phyloP scores from a whole-genome alignment of 2,329 filamentous ascomycete species.

The Lasiodiplodia citricola region DNA sequence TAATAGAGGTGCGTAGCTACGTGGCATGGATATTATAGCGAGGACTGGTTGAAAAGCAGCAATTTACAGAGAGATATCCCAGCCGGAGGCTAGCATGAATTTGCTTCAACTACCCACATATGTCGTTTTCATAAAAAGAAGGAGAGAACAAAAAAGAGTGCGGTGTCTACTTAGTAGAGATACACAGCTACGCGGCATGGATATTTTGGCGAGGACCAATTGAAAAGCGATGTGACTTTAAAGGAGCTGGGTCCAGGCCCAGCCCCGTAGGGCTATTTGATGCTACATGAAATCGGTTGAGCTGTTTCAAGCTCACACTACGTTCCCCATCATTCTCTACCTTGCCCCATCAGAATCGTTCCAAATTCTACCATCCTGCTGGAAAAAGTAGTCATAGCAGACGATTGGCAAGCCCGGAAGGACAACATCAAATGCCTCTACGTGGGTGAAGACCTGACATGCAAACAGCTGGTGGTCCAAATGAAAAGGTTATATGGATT shows the following conservation, averaged over 20 bases:
- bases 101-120: too few relatives aligned
- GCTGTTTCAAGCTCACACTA: background rate
- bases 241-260: background rate
- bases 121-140: too few relatives aligned
- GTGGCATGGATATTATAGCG: too few relatives aligned
- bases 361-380: background rate
- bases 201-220: background rate
- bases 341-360: background rate
- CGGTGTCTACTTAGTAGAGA: too few relatives aligned
- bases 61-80: too few relatives aligned
- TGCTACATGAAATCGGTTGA: background rate
- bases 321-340: background rate
- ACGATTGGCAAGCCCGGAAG: background rate
- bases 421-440: background rate
- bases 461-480: background rate
- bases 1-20: too few relatives aligned
- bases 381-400: background rate
- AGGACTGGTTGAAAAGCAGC: too few relatives aligned
- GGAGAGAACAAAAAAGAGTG: too few relatives aligned
- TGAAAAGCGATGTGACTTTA: background rate
- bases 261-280: background rate
- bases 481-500: background rate
- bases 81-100: too few relatives aligned
- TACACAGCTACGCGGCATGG: too few relatives aligned
- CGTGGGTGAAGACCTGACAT: background rate